A percentile compares a stretch with the other conserved stretches of the same genome.
Evolutionary conservation across 176 grass and related monocot genomes (phyloP).

Genomic region (Dactylis glomerata): DNA sequence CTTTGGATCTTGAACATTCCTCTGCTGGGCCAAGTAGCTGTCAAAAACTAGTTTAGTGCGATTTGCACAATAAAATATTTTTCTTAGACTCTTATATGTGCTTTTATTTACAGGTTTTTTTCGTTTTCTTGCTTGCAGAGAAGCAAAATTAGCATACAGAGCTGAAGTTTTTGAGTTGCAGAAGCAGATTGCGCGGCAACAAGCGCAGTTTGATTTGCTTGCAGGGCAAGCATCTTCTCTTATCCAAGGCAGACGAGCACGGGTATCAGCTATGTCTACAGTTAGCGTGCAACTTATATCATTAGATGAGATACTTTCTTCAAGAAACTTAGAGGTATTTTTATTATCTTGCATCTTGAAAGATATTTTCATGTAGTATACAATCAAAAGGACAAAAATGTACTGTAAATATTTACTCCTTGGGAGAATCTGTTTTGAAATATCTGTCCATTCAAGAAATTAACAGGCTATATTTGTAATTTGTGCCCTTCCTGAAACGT

Average conservation of each 20-base stretch:
- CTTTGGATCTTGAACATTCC: neutral
- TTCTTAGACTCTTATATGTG: constrained; percentile 25
- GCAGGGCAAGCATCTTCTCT: constrained; percentile 88
- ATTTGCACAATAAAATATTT: neutral
- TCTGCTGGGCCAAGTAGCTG: neutral
- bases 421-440: neutral
- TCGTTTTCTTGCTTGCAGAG: constrained; percentile 38
- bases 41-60: constrained; percentile 15
- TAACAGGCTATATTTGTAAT: neutral
- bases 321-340: constrained; percentile 82
- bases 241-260: constrained; percentile 85
- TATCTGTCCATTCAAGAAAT: neutral
- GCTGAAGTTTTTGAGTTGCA: constrained; percentile 89
- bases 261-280: constrained; percentile 68
- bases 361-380: neutral
- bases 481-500: neutral
- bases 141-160: constrained; percentile 90
- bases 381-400: neutral
- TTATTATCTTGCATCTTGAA: constrained; percentile 9
- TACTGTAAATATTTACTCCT: neutral
- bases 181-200: constrained; percentile 79
- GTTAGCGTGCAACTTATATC: constrained; percentile 68
- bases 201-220: constrained; percentile 87
- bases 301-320: constrained; percentile 83
- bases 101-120: constrained; percentile 24